These are phyloP conservation scores for Kodamaea jinghongensis DNA, from an alignment of 805 yeast species.

Conservation along the genomic window DNA sequence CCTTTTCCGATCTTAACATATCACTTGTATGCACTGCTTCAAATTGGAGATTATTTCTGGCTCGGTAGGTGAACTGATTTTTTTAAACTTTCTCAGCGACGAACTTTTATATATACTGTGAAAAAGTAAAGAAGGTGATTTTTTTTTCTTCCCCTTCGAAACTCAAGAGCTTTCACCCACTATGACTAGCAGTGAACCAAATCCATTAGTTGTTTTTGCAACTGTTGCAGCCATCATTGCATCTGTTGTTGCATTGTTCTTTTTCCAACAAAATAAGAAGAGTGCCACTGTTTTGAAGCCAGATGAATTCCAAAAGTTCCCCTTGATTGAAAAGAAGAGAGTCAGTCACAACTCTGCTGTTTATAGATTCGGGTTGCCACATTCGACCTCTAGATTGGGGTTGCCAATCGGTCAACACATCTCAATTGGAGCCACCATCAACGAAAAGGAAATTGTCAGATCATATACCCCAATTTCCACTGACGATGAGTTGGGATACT, in stretches of 20 bases:
- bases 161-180: neutral
- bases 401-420: slow-evolving; percentile 95
- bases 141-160: neutral
- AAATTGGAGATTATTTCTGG: no score
- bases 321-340: slow-evolving; percentile 70
- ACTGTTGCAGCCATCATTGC: slow-evolving; percentile 39
- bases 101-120: slow-evolving; percentile 2
- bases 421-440: slow-evolving; percentile 69
- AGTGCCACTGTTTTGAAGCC: slow-evolving; percentile 56
- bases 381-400: slow-evolving; percentile 70
- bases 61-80: no score
- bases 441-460: slow-evolving; percentile 77
- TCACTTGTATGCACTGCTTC: no score
- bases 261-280: slow-evolving; percentile 32
- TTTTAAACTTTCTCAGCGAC: neutral
- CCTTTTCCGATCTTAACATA: no score
- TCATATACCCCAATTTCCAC: slow-evolving; percentile 89
- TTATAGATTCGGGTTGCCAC: slow-evolving; percentile 81
- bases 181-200: slow-evolving; percentile 30
- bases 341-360: slow-evolving; percentile 79
- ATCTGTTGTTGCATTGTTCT: slow-evolving; percentile 33
- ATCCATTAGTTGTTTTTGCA: slow-evolving; percentile 39
- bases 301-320: slow-evolving; percentile 72
- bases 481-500: slow-evolving; percentile 74
- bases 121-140: slow-evolving; percentile 4